Conservation (phyloP, 2,329 filamentous ascomycete species). For the Aureobasidium sp. region DNA sequence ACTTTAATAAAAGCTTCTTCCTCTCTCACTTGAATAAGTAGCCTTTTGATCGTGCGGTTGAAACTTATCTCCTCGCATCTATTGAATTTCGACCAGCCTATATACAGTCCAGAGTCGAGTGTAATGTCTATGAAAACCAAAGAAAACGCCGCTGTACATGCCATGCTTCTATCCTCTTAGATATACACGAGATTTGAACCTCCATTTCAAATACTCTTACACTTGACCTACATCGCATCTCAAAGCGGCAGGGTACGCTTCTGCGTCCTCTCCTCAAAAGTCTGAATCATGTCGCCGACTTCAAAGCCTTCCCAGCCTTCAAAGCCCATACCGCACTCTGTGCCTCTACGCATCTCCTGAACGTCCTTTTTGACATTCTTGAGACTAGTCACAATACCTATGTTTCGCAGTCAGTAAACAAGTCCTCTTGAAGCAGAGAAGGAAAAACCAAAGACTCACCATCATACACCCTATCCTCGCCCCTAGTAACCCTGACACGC, state of each 20-base stretch:
- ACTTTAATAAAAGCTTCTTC: neutral
- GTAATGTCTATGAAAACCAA: neutral
- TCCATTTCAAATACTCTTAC: neutral
- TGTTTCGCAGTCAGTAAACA: conserved; percentile 10
- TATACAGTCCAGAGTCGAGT: neutral
- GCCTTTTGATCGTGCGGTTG: no score
- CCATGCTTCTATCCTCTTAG: neutral
- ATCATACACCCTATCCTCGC: conserved; percentile 64
- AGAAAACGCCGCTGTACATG: neutral
- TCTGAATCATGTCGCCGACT: conserved; percentile 79
- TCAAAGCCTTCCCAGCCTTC: conserved; percentile 70
- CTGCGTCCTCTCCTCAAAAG: conserved; percentile 71
- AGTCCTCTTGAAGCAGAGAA: neutral
- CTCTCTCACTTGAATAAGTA: neutral
- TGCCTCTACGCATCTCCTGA: conserved; percentile 79
- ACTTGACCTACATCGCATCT: neutral
- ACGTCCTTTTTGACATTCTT: conserved; percentile 93
- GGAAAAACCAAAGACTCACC: conserved; percentile 53
- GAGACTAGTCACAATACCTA: conserved; percentile 71
- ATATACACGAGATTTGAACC: neutral
- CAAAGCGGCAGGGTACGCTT: conserved; percentile 50
- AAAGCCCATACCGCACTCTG: conserved; percentile 89
- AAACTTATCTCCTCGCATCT: neutral
- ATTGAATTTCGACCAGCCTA: no score
- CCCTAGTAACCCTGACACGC: conserved; percentile 65